Evolutionary conservation across 139 green algal genomes (phyloP).

Genomic region (Diplosphaera chodatii): DNA sequence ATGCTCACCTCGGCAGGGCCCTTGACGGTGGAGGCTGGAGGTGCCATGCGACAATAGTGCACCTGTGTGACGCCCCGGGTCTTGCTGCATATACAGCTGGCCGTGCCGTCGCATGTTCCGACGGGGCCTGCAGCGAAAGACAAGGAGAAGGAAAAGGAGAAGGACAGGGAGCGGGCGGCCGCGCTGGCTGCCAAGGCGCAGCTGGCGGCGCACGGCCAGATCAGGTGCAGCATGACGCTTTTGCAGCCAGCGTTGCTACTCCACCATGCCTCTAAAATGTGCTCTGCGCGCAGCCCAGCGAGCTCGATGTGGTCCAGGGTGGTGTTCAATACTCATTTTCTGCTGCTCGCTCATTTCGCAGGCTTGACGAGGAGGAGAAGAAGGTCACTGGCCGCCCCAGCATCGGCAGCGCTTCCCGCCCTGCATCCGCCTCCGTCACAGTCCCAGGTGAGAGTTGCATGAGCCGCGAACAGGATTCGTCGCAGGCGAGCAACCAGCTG

Average conservation of each 20-base stretch:
- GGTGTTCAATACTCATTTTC: no score
- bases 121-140: slow-evolving; percentile 5
- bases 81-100: slow-evolving; percentile 16
- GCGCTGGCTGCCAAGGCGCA: slow-evolving; percentile 70
- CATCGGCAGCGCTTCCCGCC: neutral
- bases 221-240: neutral
- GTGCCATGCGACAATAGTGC: no score
- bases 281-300: no score
- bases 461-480: no score
- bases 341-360: neutral
- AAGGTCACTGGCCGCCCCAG: neutral
- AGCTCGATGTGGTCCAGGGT: no score
- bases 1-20: no score
- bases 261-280: no score
- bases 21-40: no score
- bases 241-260: no score
- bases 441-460: neutral
- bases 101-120: slow-evolving; percentile 3
- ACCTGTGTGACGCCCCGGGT: no score
- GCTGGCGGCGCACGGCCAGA: slow-evolving; percentile 64
- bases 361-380: neutral
- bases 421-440: neutral
- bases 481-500: no score
- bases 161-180: slow-evolving; percentile 58
- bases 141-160: slow-evolving; percentile 41